Base-by-base conservation (phyloP, 2,329 filamentous ascomycete genomes). In the Gliomastix tumulicola region DNA sequence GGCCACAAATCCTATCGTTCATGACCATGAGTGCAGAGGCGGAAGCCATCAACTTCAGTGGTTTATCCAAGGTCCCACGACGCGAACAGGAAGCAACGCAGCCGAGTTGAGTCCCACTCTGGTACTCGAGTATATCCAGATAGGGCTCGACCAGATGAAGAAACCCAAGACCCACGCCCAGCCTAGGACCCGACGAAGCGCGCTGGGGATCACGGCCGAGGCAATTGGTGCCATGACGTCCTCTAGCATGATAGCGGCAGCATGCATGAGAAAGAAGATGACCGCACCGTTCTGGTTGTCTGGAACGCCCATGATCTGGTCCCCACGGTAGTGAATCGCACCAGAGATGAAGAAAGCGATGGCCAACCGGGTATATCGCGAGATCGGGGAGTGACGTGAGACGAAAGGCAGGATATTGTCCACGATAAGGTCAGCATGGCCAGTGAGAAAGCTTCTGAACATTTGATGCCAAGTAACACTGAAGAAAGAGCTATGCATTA, bases 61-160 rank as follows among this genome's bases (percentile, higher is more conserved):
- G n/a, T n/a, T n/a, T 28, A 4, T 16, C 25, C 25, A 28, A 28
- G 25, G 25, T 13, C 25, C 25, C 13, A 28, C 16, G 16, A 28
- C 13, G 7, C 25, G 25, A 16, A 28, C 2, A 16, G 25, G 25
- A 13, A 28, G 11, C 11, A 28, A 28, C 13, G 13, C 16, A 35
- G 32, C 25, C 22, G 37, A n/a, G n/a, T 39, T 32, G 15, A 21
- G 9, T 12, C 37, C 37, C 13, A 31, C 21, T n/a, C 37, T 39
- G 8, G 25, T 21, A 19, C 19, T 39, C 12, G 17, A 16, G 20
- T 39, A 39, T 16, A 25, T 39, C 37, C 37, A 39, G 21, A 18
- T 25, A 12, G 37, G 37, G 17, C 21, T 39, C 15, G 37, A 35
- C 37, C 37, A 39, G 21, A 35, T 21, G 19, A 39, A 18, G 32